These are phyloP conservation scores for Solanum aculeatissimum DNA, from an alignment of 305 asterid species.

Conservation along the genomic window DNA sequence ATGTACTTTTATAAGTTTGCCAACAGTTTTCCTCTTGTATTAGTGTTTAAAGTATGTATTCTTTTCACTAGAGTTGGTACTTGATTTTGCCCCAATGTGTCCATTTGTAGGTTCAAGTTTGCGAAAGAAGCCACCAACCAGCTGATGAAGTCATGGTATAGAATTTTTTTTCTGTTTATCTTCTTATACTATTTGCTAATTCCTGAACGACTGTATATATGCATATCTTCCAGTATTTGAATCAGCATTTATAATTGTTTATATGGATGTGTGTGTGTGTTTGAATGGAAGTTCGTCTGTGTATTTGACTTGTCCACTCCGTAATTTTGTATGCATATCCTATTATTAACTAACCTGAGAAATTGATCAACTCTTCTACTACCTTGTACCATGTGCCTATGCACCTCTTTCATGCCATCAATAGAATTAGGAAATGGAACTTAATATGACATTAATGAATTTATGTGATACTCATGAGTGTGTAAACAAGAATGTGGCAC, in stretches of 20 bases:
- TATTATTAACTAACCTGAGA: background rate
- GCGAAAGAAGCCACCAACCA: conserved; percentile 87
- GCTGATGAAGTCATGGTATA: conserved; percentile 81
- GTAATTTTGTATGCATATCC: background rate
- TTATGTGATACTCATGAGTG: background rate
- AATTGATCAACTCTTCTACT: background rate
- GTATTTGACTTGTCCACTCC: background rate
- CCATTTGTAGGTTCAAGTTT: conserved; percentile 68
- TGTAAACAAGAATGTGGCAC: background rate
- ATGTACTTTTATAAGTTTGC: background rate
- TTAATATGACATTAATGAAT: background rate
- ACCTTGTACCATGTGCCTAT: background rate
- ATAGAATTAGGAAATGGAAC: background rate
- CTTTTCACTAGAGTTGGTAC: background rate
- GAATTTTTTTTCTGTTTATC: background rate
- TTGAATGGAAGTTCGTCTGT: background rate
- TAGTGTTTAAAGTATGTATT: background rate
- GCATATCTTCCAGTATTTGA: background rate
- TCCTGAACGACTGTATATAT: background rate
- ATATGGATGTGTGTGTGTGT: background rate
- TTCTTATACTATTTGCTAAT: background rate
- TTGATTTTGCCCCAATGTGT: background rate
- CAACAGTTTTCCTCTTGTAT: background rate
- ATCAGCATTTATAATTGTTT: background rate
- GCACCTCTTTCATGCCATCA: background rate